These are phyloP conservation scores for Ophiognomonia clavigignenti-juglandacearum DNA, from an alignment of 2,329 filamentous ascomycete genomes.

Conservation along the genomic window DNA sequence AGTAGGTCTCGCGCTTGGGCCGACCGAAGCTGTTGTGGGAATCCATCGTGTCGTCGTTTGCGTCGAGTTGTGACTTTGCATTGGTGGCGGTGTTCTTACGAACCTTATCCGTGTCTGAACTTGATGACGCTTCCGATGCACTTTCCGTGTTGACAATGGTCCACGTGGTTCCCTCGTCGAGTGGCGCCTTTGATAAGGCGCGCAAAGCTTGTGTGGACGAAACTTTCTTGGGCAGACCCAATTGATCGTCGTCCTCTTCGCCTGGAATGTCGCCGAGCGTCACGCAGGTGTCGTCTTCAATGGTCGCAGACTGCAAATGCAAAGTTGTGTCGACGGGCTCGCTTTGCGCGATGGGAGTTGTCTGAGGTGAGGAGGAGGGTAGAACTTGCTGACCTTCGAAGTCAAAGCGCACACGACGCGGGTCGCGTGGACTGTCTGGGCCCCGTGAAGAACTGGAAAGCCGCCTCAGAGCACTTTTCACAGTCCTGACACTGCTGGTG, in stretches of 20 bases:
- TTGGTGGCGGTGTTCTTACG: neutral
- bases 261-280: constrained; percentile 26
- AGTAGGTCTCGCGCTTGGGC: neutral
- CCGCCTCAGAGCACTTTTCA: constrained; percentile 54
- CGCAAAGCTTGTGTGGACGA: constrained; percentile 33
- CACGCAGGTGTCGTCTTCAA: constrained; percentile 19
- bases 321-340: constrained; percentile 15
- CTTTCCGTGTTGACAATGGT: constrained; percentile 25
- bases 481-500: constrained; percentile 30
- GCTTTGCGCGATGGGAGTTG: constrained; percentile 21
- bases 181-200: constrained; percentile 28
- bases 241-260: constrained; percentile 28
- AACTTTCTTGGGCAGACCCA: constrained; percentile 28
- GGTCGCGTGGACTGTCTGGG: constrained; percentile 24
- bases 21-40: neutral
- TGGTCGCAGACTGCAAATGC: constrained; percentile 11
- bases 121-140: neutral
- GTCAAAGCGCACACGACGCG: constrained; percentile 59
- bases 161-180: constrained; percentile 30
- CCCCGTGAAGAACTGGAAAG: constrained; percentile 47
- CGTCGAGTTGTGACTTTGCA: neutral
- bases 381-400: constrained; percentile 56
- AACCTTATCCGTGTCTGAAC: neutral
- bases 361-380: constrained; percentile 51
- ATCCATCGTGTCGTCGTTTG: neutral